Base-by-base conservation (phyloP, 805 yeast genomes). In the Metschnikowia drakensbergensis region DNA sequence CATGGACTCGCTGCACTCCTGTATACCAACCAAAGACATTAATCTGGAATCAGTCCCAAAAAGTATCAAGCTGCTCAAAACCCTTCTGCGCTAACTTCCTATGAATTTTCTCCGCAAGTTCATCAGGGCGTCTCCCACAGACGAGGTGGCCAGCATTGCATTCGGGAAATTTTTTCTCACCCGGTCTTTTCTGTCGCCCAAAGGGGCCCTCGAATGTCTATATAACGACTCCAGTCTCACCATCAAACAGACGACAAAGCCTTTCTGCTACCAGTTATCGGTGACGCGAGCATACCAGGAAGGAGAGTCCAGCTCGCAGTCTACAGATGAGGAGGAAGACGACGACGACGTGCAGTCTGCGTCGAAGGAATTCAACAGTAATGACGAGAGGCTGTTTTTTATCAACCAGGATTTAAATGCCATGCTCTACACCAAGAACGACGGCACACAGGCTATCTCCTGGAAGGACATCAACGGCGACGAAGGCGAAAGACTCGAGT, bases 381-480 rank as follows among this genome's bases (percentile, higher is more conserved):
- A 71, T 37, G 94, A 86, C 59, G 91, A 89, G 59, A 81, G 91
- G 79, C 69, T 78, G 11, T 91, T 86, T 58, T 68, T 82, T 30
- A 76, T 94, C 29, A 81, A 80, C 54, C 81, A 80, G 51, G 77
- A 77, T 3, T 68, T 92, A 48, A 69, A 75, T 35, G 71, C 91
- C 43, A 74, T 80, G 50, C 74, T 78, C 48, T 72, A 72, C 49
- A 72, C 77, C 48, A 76, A 77, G 46, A 65, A 71, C 36, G 79
- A 80, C 33, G 86, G 84, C 1, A 69, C 76, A 3, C 68, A 74
- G 35, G 81, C 83, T 1, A 76, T 92, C 27, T 72, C 84, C 0
- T 92, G 98, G 98, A 74, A 69, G 10, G 96, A 94, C 63, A 62
- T 81, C 33, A 82, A 82, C 38, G 97, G 96, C n/a, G 97, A 91